A percentile compares a stretch with the other conserved stretches of the same genome.
Evolutionary conservation across 495 filamentous ascomycete species (phyloP).

Genomic region (Hypomontagnella submonticulosa): DNA sequence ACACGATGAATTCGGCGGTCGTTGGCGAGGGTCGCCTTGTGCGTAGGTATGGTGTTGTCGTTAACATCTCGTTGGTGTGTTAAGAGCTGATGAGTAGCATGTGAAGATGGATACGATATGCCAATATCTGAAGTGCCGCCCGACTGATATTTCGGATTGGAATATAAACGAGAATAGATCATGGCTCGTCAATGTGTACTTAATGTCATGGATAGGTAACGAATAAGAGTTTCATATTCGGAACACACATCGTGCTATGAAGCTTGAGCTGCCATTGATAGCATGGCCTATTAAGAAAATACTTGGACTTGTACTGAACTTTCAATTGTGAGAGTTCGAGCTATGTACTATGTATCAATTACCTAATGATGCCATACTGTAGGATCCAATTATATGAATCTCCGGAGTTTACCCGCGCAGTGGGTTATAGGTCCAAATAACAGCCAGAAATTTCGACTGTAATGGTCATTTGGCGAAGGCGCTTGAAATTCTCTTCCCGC

Average conservation of each 20-base stretch:
- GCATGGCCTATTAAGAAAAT: too few species aligned
- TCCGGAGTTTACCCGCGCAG: slow-evolving; percentile 17
- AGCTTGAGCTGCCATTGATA: too few species aligned
- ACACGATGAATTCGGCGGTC: slow-evolving; percentile 86
- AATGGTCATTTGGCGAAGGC: slow-evolving; percentile 62
- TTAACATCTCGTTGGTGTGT: slow-evolving; percentile 56
- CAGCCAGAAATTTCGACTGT: slow-evolving; percentile 50
- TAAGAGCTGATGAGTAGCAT: background rate
- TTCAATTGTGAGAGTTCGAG: too few species aligned
- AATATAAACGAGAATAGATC: too few species aligned
- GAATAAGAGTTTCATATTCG: too few species aligned
- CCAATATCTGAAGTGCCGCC: background rate
- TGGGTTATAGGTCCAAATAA: slow-evolving; percentile 29
- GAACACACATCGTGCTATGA: too few species aligned
- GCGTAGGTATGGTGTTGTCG: slow-evolving; percentile 65
- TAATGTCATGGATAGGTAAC: too few species aligned
- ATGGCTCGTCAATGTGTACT: too few species aligned
- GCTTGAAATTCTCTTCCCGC: slow-evolving; percentile 56
- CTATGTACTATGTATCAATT: too few species aligned
- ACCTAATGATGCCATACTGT: too few species aligned
- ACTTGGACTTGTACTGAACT: too few species aligned
- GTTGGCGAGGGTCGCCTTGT: slow-evolving; percentile 82
- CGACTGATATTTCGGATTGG: too few species aligned
- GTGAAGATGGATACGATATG: background rate
- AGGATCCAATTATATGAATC: background rate